phyloP scores from a whole-genome alignment of 768 basidiomycete genomes.

The Lactifluus subvellereus region DNA sequence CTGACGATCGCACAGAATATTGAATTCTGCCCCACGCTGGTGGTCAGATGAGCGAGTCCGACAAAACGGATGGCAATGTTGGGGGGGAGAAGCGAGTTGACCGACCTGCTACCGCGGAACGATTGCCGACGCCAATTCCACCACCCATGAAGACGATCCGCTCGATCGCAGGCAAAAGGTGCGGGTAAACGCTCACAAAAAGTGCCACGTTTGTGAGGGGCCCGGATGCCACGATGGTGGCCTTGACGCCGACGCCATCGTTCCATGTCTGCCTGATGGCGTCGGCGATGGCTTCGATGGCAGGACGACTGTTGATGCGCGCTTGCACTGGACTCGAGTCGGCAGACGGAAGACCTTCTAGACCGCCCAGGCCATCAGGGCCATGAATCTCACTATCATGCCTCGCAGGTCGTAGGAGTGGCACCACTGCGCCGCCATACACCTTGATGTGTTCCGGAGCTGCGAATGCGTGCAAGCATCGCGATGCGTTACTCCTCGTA shows the following conservation, averaged over 20 bases:
- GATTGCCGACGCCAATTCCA: constrained; percentile 79
- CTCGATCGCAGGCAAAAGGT: constrained; percentile 50
- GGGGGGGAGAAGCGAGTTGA: constrained; percentile 15
- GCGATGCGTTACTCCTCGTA: constrained; percentile 68
- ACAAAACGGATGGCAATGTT: background rate
- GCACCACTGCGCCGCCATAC: constrained; percentile 63
- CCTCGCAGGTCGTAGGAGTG: constrained; percentile 54
- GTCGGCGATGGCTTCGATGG: constrained; percentile 63
- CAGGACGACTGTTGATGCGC: constrained; percentile 46
- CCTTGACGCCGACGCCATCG: constrained; percentile 50
- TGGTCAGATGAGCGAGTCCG: background rate
- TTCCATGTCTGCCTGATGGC: constrained; percentile 53
- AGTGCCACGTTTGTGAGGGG: constrained; percentile 75
- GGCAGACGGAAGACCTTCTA: constrained; percentile 61
- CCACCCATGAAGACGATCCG: constrained; percentile 89
- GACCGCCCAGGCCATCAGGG: constrained; percentile 75
- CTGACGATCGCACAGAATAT: constrained; percentile 78
- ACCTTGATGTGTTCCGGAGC: constrained; percentile 54
- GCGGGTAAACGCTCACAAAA: constrained; percentile 39
- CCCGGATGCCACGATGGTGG: constrained; percentile 69
- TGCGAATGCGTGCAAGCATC: constrained; percentile 70
- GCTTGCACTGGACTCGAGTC: constrained; percentile 45
- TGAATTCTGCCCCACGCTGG: constrained; percentile 50
- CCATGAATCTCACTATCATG: constrained; percentile 81
- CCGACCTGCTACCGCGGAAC: constrained; percentile 64